Conservation (phyloP, 148 eudicot genomes). For the Rhododendron mucronatum region DNA sequence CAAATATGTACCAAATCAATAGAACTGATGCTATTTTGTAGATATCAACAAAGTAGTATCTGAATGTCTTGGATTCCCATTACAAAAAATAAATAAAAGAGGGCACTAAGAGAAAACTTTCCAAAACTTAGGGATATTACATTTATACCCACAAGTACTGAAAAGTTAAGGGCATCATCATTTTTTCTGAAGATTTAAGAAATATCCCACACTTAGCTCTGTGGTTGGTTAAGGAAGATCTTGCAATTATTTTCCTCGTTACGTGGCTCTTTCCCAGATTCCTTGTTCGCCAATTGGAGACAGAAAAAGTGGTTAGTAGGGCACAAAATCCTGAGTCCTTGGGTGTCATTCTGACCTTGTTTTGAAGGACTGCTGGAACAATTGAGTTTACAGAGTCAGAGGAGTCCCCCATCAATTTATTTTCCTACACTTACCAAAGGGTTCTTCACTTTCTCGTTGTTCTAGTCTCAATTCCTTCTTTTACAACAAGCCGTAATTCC, state of each 20-base stretch:
- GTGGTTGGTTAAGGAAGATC: background rate
- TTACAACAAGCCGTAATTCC: background rate
- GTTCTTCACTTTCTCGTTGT: background rate
- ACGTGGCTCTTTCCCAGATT: background rate
- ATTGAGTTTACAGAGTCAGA: background rate
- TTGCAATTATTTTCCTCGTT: background rate
- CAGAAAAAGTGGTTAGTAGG: background rate
- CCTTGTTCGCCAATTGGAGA: background rate
- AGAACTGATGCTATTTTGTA: background rate
- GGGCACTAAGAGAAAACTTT: background rate
- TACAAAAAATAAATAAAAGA: background rate
- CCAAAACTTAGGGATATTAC: background rate
- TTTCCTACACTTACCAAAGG: background rate
- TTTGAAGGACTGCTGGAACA: background rate
- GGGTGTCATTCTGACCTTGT: background rate
- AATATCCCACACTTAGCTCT: background rate
- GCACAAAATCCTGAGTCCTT: background rate
- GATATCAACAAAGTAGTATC: background rate
- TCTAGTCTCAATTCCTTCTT: background rate
- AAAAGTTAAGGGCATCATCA: background rate
- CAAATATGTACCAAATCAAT: background rate
- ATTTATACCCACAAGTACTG: background rate
- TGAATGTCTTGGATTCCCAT: background rate
- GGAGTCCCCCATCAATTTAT: background rate
- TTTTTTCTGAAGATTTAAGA: background rate